Percentiles rank a stretch among this genome's conserved stretches.
phyloP scores from a whole-genome alignment of 352 stramenopile species.

The Thalassiosira oceanica region DNA sequence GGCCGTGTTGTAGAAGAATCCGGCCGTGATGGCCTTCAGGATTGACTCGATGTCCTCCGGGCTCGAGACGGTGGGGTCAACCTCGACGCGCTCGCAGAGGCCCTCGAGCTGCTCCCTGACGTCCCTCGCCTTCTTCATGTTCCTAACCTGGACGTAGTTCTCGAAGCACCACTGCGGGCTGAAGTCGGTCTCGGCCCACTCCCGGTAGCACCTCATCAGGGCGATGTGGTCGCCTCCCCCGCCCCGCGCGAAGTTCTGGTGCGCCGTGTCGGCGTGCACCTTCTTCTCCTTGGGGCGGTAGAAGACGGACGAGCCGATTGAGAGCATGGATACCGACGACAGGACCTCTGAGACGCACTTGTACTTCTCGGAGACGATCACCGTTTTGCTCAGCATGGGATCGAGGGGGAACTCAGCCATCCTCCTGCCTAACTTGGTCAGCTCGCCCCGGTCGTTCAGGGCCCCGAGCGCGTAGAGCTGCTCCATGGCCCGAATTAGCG shows the following conservation, averaged over 20 bases:
- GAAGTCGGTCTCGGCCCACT: constrained; percentile 98
- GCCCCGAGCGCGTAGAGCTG: constrained; percentile 98
- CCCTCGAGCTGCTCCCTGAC: constrained; percentile 98
- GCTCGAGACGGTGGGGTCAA: constrained; percentile 84
- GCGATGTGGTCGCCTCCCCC: constrained; percentile 96
- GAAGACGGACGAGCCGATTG: constrained; percentile 97
- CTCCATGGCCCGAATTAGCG: constrained; percentile 96
- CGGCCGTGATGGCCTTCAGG: constrained; percentile 95
- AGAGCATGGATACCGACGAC: constrained; percentile 98
- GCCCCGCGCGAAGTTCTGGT: constrained; percentile 95
- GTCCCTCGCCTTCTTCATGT: constrained; percentile 96
- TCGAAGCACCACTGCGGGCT: constrained; percentile 92
- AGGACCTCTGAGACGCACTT: constrained; percentile 88
- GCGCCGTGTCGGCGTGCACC: constrained; percentile 97
- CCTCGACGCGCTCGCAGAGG: constrained; percentile 98
- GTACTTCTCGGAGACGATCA: constrained; percentile 90
- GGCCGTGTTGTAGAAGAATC: constrained; percentile 99
- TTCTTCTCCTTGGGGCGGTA: constrained; percentile 98
- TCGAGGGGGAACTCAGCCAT: constrained; percentile 99
- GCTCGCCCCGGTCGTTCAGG: constrained; percentile 96
- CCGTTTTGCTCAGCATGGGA: constrained; percentile 97
- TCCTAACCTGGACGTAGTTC: constrained; percentile 95
- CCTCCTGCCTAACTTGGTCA: constrained; percentile 95
- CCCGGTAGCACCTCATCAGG: constrained; percentile 95
- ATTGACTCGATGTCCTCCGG: constrained; percentile 90